Percentiles rank a stretch among this genome's conserved stretches.
Evolutionary conservation across 1,139 yeast species (phyloP).

Genomic region (Scheffersomyces parashehatae): DNA sequence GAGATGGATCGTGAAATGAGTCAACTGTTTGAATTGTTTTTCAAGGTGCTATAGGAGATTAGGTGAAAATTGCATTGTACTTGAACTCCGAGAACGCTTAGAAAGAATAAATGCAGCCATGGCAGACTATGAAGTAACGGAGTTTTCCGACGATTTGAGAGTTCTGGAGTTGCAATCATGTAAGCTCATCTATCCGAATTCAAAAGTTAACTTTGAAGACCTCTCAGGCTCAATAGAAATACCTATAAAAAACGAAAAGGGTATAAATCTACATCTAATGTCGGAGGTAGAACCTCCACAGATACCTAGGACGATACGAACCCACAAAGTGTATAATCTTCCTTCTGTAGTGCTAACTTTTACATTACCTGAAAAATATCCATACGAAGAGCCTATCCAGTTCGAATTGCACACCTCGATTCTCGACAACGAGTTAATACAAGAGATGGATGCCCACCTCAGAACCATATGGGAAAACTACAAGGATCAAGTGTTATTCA

Average conservation of each 20-base stretch:
- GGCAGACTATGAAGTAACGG: background rate
- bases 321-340: conserved; percentile 18
- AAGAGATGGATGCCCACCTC: conserved; percentile 18
- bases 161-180: conserved; percentile 50
- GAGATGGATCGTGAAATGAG: too few relatives aligned
- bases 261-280: conserved; percentile 7
- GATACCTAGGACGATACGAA: background rate
- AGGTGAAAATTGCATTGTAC: too few relatives aligned
- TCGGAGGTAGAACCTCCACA: conserved; percentile 1
- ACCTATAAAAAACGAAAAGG: conserved; percentile 24
- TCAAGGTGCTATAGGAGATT: too few relatives aligned
- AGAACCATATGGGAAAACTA: conserved; percentile 36
- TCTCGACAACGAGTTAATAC: conserved; percentile 18
- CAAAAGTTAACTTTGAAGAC: conserved; percentile 17
- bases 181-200: conserved; percentile 52
- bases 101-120: background rate
- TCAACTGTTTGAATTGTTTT: too few relatives aligned
- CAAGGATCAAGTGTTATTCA: conserved; percentile 44
- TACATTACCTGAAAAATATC: conserved; percentile 27
- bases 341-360: conserved; percentile 35
- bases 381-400: conserved; percentile 29
- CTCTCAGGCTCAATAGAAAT: conserved; percentile 27
- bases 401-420: conserved; percentile 19
- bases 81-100: too few relatives aligned
- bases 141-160: conserved; percentile 23